Evolutionary conservation across 2,329 filamentous ascomycete species (phyloP), one percentile per base, ranked within the genome.

Genomic region (Dactylella cylindrospora): DNA sequence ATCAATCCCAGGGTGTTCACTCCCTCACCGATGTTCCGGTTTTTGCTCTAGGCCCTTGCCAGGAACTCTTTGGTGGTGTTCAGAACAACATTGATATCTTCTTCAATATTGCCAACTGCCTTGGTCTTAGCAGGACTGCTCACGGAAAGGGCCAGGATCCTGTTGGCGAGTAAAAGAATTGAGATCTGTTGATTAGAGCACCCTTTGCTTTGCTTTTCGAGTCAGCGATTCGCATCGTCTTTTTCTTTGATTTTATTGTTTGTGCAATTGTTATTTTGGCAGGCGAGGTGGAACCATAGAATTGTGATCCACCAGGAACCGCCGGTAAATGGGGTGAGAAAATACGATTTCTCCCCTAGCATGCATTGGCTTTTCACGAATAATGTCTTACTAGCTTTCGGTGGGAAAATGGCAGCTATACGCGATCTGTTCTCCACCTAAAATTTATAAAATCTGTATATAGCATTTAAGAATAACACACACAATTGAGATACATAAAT

Each of bases 21-120:
- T 86, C 82, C 19, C 75, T 90, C 65, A 90, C 86, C 1, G 86
- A 90, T 68, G 86, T 90, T 25, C 83, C 86, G 1, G 84, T 93
- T 15, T 91, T 86, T 68, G 85, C 86, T 1, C 79, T 80, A 76
- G 88, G 88, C 0, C 88, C 88, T 4, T 91, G 88, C 74, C 84
- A 89, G 72, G 84, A 88, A 68, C 74, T 79, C 10, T 93, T 93
- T 70, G 81, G 83, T 3, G 85, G 86, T 51, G 80, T 84, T 2
- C 88, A 83, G 67, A 82, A 77, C 72, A 86, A 83, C 70, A 79
- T 87, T 38, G 85, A 89, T 65, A 76, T 89, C 66, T 89, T 89
- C 68, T 89, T 83, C 74, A 83, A 84, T 72, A 86, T 89, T 70
- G 82, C 84, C 10, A 77, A 78, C 66, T 88, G 84, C 68, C 74